These are phyloP conservation scores for Trichophyton mentagrophytes DNA, from an alignment of 2,329 filamentous ascomycete genomes.

Conservation along the genomic window DNA sequence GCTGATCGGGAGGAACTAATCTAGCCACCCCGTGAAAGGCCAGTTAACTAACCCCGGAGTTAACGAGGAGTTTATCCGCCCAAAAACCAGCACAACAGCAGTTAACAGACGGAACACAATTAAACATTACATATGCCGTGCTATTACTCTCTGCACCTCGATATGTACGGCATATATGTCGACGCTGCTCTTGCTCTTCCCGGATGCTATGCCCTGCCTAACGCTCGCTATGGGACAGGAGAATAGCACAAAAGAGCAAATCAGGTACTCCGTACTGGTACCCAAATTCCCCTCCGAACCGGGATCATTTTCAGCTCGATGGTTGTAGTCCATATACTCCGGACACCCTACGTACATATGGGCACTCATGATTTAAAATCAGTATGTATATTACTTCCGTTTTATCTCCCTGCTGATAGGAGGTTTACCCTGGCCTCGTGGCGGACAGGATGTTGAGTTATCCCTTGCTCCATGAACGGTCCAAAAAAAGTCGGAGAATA, in stretches of 20 bases:
- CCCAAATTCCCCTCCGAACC: background rate
- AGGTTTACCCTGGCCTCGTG: background rate
- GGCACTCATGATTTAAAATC: background rate
- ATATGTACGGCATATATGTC: background rate
- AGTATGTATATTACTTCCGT: background rate
- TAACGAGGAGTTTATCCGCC: background rate
- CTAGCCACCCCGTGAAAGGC: background rate
- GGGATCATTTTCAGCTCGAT: background rate
- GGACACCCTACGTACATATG: background rate
- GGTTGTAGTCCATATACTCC: background rate
- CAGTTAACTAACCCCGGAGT: background rate
- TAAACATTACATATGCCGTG: background rate
- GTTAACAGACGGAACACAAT: background rate
- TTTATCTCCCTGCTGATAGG: background rate
- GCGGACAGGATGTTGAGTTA: slow-evolving; percentile 1
- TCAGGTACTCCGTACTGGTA: background rate
- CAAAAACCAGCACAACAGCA: background rate
- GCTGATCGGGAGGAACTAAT: background rate
- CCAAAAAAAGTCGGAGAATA: slow-evolving; percentile 4
- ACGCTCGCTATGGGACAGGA: background rate
- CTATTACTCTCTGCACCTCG: background rate
- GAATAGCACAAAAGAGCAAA: background rate
- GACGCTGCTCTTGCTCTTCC: background rate
- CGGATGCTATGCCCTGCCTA: background rate
- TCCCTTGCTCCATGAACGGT: background rate